Evolutionary conservation across 2,329 filamentous ascomycete species (phyloP), one percentile per base, ranked within the genome.

Genomic region (Colletotrichum melonis): DNA sequence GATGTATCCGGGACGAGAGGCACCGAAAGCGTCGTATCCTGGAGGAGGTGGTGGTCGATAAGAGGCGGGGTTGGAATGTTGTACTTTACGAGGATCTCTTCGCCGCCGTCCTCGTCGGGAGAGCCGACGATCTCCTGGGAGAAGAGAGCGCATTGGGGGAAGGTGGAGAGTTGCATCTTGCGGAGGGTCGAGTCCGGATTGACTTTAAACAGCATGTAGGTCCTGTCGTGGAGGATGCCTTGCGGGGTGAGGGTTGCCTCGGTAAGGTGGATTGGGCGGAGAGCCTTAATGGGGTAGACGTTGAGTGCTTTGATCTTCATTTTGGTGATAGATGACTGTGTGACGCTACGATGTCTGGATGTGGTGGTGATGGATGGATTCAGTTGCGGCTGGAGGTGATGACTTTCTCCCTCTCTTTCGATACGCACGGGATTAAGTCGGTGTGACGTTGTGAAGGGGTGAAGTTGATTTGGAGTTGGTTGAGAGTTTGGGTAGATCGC

Each of bases 211-310:
- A 95, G 87, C 89, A 95, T 93, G 82, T 94, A 95, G 42, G 86
- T 86, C 11, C 93, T 89, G 82, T 95, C 93, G 79, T 93, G 84
- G 54, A 85, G 83, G 76, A 94, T 85, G 16, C 93, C 92, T 75
- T 90, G 87, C n/a, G 86, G 84, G 5, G 88, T 89, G 59, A 94
- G 81, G n/a, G 82, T 81, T 3, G 91, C 86, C 0, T 83, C 81
- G 5, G 84, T 72, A 38, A 94, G 82, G 22, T 86, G 81, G 67
- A 92, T 88, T 63, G 89, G 89, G 46, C 91, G 89, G n/a, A 94
- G 87, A 8, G 88, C 92, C 80, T 95, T 95, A 82, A 95, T 91
- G 55, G 93, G 92, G 80, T 95, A 94, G 60, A 93, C 86, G 81
- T 92, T 93, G 46, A 95, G 86, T 8, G 70, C 24, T 14, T 74